phyloP scores from a whole-genome alignment of 805 yeast species.

The Lipomyces yamanashiensis region DNA sequence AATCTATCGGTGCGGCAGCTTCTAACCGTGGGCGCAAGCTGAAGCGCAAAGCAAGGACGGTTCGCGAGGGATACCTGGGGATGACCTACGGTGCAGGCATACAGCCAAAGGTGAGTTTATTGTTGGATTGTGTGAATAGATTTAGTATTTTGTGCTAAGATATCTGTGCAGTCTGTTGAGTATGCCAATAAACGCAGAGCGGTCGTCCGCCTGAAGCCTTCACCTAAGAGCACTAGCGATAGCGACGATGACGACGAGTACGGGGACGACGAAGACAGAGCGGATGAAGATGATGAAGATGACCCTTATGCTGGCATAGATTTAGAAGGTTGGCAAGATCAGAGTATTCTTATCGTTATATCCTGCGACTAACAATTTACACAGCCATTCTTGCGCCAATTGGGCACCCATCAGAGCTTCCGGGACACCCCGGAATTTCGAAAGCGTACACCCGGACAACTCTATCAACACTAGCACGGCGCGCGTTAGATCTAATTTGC shows the following conservation, averaged over 20 bases:
- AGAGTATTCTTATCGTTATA: neutral
- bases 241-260: conserved; percentile 42
- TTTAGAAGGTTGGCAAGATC: conserved; percentile 46
- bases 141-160: neutral
- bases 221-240: conserved; percentile 34
- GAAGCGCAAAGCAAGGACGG: conserved; percentile 54
- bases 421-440: conserved; percentile 69
- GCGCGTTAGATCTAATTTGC: conserved; percentile 77
- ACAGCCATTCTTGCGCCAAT: conserved; percentile 71
- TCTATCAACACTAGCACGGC: conserved; percentile 66
- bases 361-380: conserved; percentile 34
- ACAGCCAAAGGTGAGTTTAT: conserved; percentile 5
- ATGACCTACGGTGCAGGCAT: conserved; percentile 33
- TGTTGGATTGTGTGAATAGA: conserved; percentile 19
- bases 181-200: conserved; percentile 46
- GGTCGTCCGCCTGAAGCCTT: conserved; percentile 44
- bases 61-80: conserved; percentile 52
- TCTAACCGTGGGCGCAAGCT: conserved; percentile 65
- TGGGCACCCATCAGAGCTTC: conserved; percentile 76
- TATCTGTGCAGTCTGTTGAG: conserved; percentile 34
- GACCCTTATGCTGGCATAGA: conserved; percentile 57
- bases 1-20: conserved; percentile 42
- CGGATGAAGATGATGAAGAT: conserved; percentile 42
- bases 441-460: conserved; percentile 64
- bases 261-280: conserved; percentile 41